Evolutionary conservation across 2,329 filamentous ascomycete genomes (phyloP).

Genomic region (Aspergillaceae sp.): DNA sequence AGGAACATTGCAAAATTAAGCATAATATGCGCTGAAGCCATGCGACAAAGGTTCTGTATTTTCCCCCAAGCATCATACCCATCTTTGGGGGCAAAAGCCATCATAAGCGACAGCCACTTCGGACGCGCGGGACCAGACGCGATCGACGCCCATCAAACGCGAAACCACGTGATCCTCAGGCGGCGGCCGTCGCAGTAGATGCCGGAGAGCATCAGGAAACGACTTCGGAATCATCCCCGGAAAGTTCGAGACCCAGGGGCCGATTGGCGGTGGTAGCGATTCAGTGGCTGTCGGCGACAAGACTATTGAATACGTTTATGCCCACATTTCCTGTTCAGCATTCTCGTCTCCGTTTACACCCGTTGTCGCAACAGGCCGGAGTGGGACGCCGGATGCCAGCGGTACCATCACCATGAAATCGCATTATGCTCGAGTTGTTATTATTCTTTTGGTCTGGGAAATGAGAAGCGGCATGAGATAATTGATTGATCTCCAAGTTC

Average conservation of each 20-base stretch:
- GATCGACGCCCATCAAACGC: conserved; percentile 15
- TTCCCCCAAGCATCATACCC: neutral
- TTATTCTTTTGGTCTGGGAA: neutral
- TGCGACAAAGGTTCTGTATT: neutral
- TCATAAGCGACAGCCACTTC: neutral
- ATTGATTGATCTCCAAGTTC: neutral
- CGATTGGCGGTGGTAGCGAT: neutral
- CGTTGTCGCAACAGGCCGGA: conserved; percentile 16
- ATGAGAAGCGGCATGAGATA: neutral
- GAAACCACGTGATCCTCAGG: conserved; percentile 23
- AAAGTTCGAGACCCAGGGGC: neutral
- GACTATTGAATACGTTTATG: neutral
- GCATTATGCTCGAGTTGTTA: neutral
- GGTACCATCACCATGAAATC: conserved; percentile 19
- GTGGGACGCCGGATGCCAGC: conserved; percentile 25
- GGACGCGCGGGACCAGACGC: conserved; percentile 16
- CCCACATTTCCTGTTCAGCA: neutral
- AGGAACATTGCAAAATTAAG: neutral
- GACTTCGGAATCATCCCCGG: too few species aligned
- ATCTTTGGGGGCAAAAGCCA: neutral
- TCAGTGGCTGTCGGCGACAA: neutral
- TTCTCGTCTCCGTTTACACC: conserved; percentile 13
- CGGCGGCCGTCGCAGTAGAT: neutral
- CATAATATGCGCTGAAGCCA: neutral
- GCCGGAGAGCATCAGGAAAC: too few species aligned